Conservation (phyloP, 352 stramenopile genomes). For the Peronospora destructor region DNA sequence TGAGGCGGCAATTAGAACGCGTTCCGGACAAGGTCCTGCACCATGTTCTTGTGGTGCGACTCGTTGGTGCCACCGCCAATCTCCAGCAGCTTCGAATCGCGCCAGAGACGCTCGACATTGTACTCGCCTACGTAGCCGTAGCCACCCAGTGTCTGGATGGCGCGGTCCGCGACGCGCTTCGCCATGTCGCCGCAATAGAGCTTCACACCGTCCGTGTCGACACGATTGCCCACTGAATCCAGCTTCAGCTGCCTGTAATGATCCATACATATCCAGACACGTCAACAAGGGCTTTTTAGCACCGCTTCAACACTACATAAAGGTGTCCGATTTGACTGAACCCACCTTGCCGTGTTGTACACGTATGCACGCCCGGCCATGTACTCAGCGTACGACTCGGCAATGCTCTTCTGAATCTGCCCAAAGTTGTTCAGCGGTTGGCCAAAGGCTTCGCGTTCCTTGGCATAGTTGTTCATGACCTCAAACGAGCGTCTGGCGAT, state of each 20-base stretch:
- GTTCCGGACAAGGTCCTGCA: slow-evolving; percentile 56
- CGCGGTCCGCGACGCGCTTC: slow-evolving; percentile 95
- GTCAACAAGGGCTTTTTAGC: not conserved
- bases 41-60: slow-evolving; percentile 99
- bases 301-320: not conserved
- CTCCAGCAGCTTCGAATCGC: slow-evolving; percentile 98
- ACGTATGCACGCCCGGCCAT: slow-evolving; percentile 94
- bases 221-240: slow-evolving; percentile 89
- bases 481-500: slow-evolving; percentile 96
- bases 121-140: slow-evolving; percentile 99
- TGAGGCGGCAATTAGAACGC: slow-evolving; percentile 12
- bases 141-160: slow-evolving; percentile 96
- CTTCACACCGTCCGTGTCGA: slow-evolving; percentile 98
- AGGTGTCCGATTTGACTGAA: not conserved
- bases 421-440: slow-evolving; percentile 86
- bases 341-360: slow-evolving; percentile 90
- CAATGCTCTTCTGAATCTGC: slow-evolving; percentile 96
- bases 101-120: slow-evolving; percentile 96
- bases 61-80: slow-evolving; percentile 99
- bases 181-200: slow-evolving; percentile 96
- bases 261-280: not conserved
- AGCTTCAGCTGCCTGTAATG: slow-evolving; percentile 88
- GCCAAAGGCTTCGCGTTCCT: slow-evolving; percentile 93
- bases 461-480: slow-evolving; percentile 93
- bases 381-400: slow-evolving; percentile 98